A percentile compares a stretch with the other conserved stretches of the same genome.
These are phyloP conservation scores for Phyllosticta ampelicida DNA, from an alignment of 2,329 filamentous ascomycete species.

Conservation along the genomic window DNA sequence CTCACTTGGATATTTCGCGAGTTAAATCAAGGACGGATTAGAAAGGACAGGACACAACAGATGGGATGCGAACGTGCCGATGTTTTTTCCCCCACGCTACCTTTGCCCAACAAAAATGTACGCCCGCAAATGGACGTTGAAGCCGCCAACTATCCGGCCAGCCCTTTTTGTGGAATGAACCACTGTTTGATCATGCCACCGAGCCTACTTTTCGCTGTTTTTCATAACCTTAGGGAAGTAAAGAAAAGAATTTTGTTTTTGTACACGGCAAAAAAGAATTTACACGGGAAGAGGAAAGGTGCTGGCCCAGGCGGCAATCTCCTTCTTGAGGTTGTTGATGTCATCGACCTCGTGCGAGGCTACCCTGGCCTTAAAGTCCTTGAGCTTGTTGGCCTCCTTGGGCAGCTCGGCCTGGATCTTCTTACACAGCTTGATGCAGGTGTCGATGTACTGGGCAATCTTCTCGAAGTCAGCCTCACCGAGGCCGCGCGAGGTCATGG, in stretches of 20 bases:
- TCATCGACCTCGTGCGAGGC: constrained; percentile 64
- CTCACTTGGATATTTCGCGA: too few relatives aligned
- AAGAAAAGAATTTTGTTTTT: too few relatives aligned
- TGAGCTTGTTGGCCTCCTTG: constrained; percentile 98
- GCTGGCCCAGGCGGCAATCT: constrained; percentile 78
- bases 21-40: too few relatives aligned
- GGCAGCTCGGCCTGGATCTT: constrained; percentile 74
- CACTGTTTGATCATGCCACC: background rate
- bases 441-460: constrained; percentile 82
- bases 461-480: constrained; percentile 69
- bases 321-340: constrained; percentile 77
- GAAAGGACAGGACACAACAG: background rate
- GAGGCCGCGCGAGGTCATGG: constrained; percentile 97
- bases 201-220: background rate
- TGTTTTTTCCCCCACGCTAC: background rate
- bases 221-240: too few relatives aligned
- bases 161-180: constrained; percentile 6
- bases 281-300: constrained; percentile 85
- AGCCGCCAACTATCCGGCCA: background rate
- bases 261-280: background rate
- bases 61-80: background rate
- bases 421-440: constrained; percentile 80
- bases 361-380: constrained; percentile 97
- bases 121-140: constrained; percentile 10
- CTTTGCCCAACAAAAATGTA: background rate